A percentile compares a stretch with the other conserved stretches of the same genome.
Conservation (phyloP, 352 stramenopile genomes). For the Phytophthora agathidicida region DNA sequence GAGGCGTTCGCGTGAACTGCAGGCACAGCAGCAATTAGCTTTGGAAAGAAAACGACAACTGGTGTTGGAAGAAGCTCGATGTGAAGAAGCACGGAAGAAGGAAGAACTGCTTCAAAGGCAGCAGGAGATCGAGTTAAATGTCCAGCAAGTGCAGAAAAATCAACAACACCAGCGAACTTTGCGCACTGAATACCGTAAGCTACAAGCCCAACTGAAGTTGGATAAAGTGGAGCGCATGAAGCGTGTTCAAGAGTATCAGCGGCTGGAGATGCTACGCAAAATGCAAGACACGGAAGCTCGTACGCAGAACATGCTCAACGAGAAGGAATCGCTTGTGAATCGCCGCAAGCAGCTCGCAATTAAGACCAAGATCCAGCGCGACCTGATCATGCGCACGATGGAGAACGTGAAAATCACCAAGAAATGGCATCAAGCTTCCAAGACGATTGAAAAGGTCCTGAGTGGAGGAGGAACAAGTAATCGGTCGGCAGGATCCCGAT, state of each 20-base stretch:
- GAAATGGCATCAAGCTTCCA: conserved; percentile 81
- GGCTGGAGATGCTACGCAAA: conserved; percentile 89
- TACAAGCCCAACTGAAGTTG: conserved; percentile 85
- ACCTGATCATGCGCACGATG: conserved; percentile 90
- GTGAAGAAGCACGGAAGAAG: conserved; percentile 84
- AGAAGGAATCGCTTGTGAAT: conserved; percentile 82
- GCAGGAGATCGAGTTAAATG: conserved; percentile 71
- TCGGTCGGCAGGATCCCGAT: conserved; percentile 34
- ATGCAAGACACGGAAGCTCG: conserved; percentile 84
- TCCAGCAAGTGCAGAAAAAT: conserved; percentile 69
- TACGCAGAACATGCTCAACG: conserved; percentile 81
- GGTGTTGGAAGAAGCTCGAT: conserved; percentile 66
- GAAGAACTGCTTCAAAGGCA: conserved; percentile 66
- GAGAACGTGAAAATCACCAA: conserved; percentile 91
- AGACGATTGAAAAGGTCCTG: conserved; percentile 80
- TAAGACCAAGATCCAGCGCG: conserved; percentile 88
- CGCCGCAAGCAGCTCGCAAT: conserved; percentile 82
- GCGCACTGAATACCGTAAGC: conserved; percentile 83
- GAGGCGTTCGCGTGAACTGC: conserved; percentile 52
- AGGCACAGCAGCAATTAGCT: conserved; percentile 71
- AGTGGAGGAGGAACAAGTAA: conserved; percentile 41
- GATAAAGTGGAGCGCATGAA: conserved; percentile 94
- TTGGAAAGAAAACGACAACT: conserved; percentile 75
- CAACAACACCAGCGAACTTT: conserved; percentile 78
- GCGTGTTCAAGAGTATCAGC: conserved; percentile 91